Percentiles rank a stretch among this genome's conserved stretches.
Conservation (phyloP, 805 yeast genomes). For the Metschnikowia gelsemii region DNA sequence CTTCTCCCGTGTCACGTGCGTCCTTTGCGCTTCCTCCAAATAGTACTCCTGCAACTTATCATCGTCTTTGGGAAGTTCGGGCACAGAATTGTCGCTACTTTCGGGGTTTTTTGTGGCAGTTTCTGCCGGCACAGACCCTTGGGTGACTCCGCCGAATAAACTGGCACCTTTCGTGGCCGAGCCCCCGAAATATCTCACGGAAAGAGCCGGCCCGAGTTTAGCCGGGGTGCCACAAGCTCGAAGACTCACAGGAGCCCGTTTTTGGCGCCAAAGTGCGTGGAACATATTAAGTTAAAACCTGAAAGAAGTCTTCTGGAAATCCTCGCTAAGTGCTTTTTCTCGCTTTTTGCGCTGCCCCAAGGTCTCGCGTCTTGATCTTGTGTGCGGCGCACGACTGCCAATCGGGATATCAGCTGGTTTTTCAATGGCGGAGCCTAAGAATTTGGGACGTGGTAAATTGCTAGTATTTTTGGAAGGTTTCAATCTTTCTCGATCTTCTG, state of each 20-base stretch:
- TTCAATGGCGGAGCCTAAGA: too few relatives aligned
- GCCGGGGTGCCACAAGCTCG: constrained; percentile 1
- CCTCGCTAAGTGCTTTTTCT: too few relatives aligned
- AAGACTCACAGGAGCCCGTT: constrained; percentile 5
- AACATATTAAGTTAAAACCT: too few relatives aligned
- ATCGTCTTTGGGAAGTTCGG: constrained; percentile 32
- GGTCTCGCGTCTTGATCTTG: background rate
- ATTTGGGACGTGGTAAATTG: too few relatives aligned
- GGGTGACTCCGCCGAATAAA: constrained; percentile 37
- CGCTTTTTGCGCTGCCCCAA: background rate
- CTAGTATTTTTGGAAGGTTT: too few relatives aligned
- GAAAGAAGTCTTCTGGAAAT: too few relatives aligned
- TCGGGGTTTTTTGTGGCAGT: constrained; percentile 2
- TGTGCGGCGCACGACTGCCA: constrained; percentile 11
- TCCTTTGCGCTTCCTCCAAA: constrained; percentile 42
- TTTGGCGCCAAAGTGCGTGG: constrained; percentile 10
- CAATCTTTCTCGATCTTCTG: too few relatives aligned
- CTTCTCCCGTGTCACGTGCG: constrained; percentile 51
- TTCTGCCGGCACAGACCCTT: constrained; percentile 15
- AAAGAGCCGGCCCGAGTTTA: background rate
- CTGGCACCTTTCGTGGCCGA: constrained; percentile 14
- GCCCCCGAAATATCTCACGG: constrained; percentile 5
- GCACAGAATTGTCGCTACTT: constrained; percentile 10
- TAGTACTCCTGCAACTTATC: constrained; percentile 47
- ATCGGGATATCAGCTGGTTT: too few relatives aligned